Evolutionary conservation across 768 basidiomycete species (phyloP).

Genomic region (Russula sp.): DNA sequence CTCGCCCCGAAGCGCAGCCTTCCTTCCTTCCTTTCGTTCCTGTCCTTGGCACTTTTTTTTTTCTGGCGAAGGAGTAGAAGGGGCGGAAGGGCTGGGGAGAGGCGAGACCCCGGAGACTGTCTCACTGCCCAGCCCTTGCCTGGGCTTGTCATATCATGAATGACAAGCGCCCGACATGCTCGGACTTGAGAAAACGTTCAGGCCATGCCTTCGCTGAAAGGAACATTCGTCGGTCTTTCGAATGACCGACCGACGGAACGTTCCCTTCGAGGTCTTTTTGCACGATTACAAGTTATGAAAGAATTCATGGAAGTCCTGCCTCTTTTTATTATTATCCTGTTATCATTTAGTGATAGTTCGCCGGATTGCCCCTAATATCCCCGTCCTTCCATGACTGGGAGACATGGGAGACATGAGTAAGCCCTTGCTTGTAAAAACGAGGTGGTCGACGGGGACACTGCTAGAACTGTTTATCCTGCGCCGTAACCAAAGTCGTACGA

Average conservation of each 20-base stretch:
- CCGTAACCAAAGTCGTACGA: not conserved
- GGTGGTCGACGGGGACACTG: not conserved
- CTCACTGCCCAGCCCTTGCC: not conserved
- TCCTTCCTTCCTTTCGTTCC: not conserved
- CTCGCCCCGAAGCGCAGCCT: not conserved
- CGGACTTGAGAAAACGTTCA: constrained; percentile 12
- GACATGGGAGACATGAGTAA: not conserved
- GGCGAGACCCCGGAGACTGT: constrained; percentile 7
- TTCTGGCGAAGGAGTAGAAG: not conserved
- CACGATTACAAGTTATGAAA: not conserved
- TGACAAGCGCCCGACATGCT: constrained; percentile 13
- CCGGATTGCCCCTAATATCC: not conserved
- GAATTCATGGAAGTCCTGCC: constrained; percentile 6
- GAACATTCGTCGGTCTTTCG: constrained; percentile 16
- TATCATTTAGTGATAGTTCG: not conserved
- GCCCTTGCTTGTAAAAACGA: not conserved
- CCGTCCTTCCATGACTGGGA: not conserved
- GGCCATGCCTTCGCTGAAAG: constrained; percentile 1
- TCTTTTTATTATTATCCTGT: not conserved
- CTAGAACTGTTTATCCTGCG: not conserved
- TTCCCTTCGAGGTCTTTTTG: constrained; percentile 1
- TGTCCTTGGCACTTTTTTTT: not conserved
- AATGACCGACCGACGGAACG: constrained; percentile 16
- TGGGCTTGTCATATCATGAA: too few relatives aligned
- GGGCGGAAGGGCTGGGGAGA: not conserved